Evolutionary conservation across 2,329 filamentous ascomycete species (phyloP).

Genomic region (Chrysoporthe cubensis): DNA sequence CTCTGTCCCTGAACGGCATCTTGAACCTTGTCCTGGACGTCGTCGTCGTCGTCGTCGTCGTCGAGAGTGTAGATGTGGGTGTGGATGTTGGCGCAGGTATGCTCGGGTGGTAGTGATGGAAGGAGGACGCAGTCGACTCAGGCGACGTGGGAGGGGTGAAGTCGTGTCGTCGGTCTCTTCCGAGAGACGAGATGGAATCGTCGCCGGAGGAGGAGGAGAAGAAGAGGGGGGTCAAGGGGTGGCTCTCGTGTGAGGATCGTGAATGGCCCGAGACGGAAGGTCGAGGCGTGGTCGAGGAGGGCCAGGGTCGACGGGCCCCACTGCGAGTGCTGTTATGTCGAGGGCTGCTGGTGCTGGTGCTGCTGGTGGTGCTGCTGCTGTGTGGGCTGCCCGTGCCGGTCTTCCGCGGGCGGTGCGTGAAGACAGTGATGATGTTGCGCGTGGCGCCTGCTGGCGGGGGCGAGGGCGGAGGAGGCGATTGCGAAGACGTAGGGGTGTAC

Average conservation of each 20-base stretch:
- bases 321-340: neutral
- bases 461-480: conserved; percentile 16
- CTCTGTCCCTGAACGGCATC: conserved; percentile 39
- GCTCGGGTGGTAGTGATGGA: conserved; percentile 3
- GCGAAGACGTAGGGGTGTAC: conserved; percentile 7
- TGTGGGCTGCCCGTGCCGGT: neutral
- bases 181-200: neutral
- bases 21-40: conserved; percentile 15
- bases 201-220: neutral
- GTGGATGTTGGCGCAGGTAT: neutral
- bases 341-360: neutral
- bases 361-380: neutral
- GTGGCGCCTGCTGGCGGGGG: neutral
- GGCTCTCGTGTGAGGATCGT: conserved; percentile 1
- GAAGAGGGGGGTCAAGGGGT: neutral
- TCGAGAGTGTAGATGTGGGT: neutral
- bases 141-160: neutral
- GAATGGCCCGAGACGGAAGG: neutral
- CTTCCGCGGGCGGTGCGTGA: conserved; percentile 6
- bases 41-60: neutral
- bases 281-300: neutral
- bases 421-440: conserved; percentile 16
- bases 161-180: neutral
- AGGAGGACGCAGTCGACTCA: neutral
- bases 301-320: neutral